Evolutionary conservation across 163 green algal genomes (phyloP), one percentile per base, ranked within the genome.

Genomic region (Chlorella variabilis): DNA sequence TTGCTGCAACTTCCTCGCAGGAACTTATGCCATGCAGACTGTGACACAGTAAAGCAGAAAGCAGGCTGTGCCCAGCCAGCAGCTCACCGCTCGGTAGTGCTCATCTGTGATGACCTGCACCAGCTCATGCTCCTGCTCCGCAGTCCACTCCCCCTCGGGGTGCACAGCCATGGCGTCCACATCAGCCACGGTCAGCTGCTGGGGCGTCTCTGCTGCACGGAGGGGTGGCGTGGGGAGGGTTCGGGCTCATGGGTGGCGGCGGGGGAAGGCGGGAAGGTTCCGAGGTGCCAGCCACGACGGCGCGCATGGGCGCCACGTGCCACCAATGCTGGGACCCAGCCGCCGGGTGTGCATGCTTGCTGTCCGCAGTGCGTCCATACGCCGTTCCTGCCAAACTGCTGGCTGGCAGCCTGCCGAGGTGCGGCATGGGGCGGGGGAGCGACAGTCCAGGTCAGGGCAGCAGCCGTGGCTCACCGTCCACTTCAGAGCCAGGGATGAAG

Each of bases 91-190:
- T 62, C 78, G 45, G 45, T 84, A 82, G 21, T 70, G 58, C 45
- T 76, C 25, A 38, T 87, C 63, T n/a, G 49, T 82, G 27, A 70
- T 31, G 34, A 87, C n/a, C 5, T 65, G 21, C 13, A 71, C 29
- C 45, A 87, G 77, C 58, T 85, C 78, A 2, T 59, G 25, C 66
- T 84, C 77, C 61, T 87, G 77, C 34, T 81, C 76, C 9, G 58
- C 31, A 11, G 48, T 77, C 82, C 82, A 87, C 75, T 81, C 34
- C 9, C 75, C 58, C 41, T 71, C 75, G 9, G 39, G 4, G 23
- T 81, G 75, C 54, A 45, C 33, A 25, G 75, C 59, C 75, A 71
- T 71, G 25, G 23, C 39, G 59, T 81, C 62, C 18, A 81, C 75
- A 4, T 81, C 58, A 0, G 58, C 75, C 39, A 81, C 75, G 5